Conservation (phyloP, 1,284 basidiomycete species). For the Ganoderma meredithae region DNA sequence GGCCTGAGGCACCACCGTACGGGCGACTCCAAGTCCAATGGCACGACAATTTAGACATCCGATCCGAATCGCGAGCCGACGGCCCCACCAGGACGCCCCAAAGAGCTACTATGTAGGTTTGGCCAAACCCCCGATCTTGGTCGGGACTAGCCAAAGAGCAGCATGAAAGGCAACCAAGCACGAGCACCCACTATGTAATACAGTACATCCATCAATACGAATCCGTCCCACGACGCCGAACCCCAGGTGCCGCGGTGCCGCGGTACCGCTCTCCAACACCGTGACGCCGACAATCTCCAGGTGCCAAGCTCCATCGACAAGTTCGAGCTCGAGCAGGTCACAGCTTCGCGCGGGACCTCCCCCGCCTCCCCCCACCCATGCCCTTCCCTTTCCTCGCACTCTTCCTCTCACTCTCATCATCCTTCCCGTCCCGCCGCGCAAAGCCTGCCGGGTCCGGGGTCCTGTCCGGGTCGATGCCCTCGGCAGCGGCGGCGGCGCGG, state of each 20-base stretch:
- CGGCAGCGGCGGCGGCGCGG: conserved; percentile 57
- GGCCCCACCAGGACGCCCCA: background rate
- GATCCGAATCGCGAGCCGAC: background rate
- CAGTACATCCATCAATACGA: background rate
- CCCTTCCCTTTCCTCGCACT: conserved; percentile 22
- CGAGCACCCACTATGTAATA: background rate
- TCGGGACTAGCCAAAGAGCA: background rate
- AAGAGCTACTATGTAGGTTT: too few species aligned
- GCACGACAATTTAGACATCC: background rate
- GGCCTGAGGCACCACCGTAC: background rate
- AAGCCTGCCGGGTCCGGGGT: conserved; percentile 32
- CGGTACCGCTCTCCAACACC: background rate
- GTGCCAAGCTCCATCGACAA: background rate
- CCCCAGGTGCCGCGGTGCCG: background rate
- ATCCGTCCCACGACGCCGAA: background rate
- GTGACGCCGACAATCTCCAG: background rate
- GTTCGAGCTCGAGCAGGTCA: conserved; percentile 3
- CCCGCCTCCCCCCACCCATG: conserved; percentile 4
- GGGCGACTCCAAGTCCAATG: background rate
- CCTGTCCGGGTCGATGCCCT: conserved; percentile 49
- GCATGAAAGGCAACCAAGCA: background rate
- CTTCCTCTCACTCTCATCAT: background rate
- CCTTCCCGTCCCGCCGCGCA: background rate
- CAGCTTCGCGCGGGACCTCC: conserved; percentile 24
- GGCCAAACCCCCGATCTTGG: too few species aligned